A percentile compares a stretch with the other conserved stretches of the same genome.
Evolutionary conservation across 139 green algal genomes (phyloP).

Genomic region (Asterochloris sp.): DNA sequence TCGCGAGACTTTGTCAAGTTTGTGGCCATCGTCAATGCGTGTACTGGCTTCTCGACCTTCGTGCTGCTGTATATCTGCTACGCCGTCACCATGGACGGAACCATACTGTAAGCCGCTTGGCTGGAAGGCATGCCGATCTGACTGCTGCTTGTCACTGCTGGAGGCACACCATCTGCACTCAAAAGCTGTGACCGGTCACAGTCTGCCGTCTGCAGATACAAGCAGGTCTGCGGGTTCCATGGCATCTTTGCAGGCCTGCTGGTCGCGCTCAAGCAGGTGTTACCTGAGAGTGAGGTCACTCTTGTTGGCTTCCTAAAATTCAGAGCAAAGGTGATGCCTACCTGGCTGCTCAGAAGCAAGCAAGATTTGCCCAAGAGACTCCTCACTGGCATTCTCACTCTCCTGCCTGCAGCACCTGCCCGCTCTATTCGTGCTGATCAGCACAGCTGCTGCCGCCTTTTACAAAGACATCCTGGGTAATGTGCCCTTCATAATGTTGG

Average conservation of each 20-base stretch:
- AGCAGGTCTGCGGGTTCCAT: constrained; percentile 81
- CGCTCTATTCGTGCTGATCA: constrained; percentile 45
- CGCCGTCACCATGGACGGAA: constrained; percentile 29
- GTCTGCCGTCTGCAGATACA: constrained; percentile 48
- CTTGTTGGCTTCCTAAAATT: constrained; percentile 64
- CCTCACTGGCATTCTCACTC: background rate
- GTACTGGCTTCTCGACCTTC: constrained; percentile 52
- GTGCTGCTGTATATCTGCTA: constrained; percentile 61
- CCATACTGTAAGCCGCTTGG: constrained; percentile 48
- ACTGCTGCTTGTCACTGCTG: too few relatives aligned
- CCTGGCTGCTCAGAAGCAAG: background rate
- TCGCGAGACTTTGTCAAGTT: constrained; percentile 78
- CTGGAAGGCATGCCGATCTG: too few relatives aligned
- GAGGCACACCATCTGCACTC: background rate
- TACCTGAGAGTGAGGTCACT: constrained; percentile 83
- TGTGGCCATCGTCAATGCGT: constrained; percentile 56
- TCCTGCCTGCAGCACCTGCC: constrained; percentile 60
- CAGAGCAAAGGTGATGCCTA: constrained; percentile 50
- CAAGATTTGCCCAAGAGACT: background rate
- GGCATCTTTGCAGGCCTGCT: constrained; percentile 76
- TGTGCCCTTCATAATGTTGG: constrained; percentile 75
- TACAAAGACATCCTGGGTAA: constrained; percentile 18
- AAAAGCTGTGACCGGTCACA: background rate
- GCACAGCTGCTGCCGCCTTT: constrained; percentile 17
- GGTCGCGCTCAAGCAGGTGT: constrained; percentile 90